These are phyloP conservation scores for Iris macrosiphon DNA, from an alignment of 106 monocot species.

Conservation along the genomic window DNA sequence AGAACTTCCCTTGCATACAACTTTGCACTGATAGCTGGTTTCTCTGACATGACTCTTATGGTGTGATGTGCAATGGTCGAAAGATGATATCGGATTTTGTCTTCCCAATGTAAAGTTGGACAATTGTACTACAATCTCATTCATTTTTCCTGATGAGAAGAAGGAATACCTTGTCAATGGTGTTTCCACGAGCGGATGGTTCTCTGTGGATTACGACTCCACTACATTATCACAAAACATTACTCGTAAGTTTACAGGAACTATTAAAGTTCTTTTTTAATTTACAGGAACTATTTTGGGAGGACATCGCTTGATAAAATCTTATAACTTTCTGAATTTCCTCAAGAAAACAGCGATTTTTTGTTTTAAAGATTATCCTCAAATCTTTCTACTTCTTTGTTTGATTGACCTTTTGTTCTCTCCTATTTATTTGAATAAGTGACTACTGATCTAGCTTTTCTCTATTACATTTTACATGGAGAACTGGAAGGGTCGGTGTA, in stretches of 20 bases:
- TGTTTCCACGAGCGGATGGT: slow-evolving; percentile 34
- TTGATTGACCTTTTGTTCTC: no score
- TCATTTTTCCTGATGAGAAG: slow-evolving; percentile 18
- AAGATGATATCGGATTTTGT: slow-evolving; percentile 66
- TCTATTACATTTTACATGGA: no score
- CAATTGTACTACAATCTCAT: slow-evolving; percentile 53
- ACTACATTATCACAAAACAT: slow-evolving; percentile 9
- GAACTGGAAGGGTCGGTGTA: no score
- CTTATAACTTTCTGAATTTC: no score
- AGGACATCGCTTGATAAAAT: no score
- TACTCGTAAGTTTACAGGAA: slow-evolving; percentile 13
- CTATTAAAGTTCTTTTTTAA: no score
- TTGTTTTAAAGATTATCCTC: no score
- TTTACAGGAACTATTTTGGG: no score
- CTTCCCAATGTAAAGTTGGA: slow-evolving; percentile 44
- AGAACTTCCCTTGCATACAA: slow-evolving; percentile 27
- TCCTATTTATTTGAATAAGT: no score
- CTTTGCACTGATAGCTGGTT: slow-evolving; percentile 21
- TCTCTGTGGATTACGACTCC: slow-evolving; percentile 82
- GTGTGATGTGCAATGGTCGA: slow-evolving; percentile 73
- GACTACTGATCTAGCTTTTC: no score
- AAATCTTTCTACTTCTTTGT: no score
- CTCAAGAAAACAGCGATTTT: no score
- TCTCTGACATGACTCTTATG: slow-evolving; percentile 29
- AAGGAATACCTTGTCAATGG: slow-evolving; percentile 51